Evolutionary conservation across 169 alveolate species (phyloP), one percentile per base, ranked within the genome.

Genomic region (Cryptosporidium parvum): DNA sequence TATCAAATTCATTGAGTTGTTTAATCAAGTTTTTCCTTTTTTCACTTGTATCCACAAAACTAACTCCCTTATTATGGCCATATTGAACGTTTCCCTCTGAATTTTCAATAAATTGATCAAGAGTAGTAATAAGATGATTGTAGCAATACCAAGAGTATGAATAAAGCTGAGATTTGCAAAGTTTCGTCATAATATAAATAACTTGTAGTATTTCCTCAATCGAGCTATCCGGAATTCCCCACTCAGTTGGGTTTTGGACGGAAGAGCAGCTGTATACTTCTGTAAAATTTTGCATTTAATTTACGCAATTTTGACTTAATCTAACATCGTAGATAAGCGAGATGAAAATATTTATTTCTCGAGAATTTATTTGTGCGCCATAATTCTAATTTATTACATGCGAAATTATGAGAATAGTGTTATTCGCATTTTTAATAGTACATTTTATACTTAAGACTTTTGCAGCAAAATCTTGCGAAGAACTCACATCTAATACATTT

Each of bases 101-200:
- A 6, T 6, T 21, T 31, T 65, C 48, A 10, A 73, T 58, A 35
- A 56, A 31, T 44, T 16, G 2, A 35, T 62, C 80, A 16, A 80
- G 14, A 16, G 89, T 62, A 9, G 18, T 51, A 5, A 80, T 39
- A 16, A 80, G 72, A 18, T 80, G 89, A 62, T 80, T 80, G 21
- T 80, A 80, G 8, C 89, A 80, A 80, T 80, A 80, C 89, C 89
- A 80, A 18, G 89, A 80, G 59, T 80, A 80, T 26, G 89, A 80
- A 29, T 62, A 80, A 21, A 80, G 89, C 42, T 80, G 80, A 23
- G 89, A 80, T 23, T 62, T 80, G 21, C 53, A 62, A 21, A 80
- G 75, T 39, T 80, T 59, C 21, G 62, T 35, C 23, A 80, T 21
- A 42, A 80, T 39, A 62, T 26, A 42, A n/a, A 80, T 37, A 5